These are phyloP conservation scores for Apostasia shenzhenica DNA, from an alignment of 106 monocot genomes.

Conservation along the genomic window DNA sequence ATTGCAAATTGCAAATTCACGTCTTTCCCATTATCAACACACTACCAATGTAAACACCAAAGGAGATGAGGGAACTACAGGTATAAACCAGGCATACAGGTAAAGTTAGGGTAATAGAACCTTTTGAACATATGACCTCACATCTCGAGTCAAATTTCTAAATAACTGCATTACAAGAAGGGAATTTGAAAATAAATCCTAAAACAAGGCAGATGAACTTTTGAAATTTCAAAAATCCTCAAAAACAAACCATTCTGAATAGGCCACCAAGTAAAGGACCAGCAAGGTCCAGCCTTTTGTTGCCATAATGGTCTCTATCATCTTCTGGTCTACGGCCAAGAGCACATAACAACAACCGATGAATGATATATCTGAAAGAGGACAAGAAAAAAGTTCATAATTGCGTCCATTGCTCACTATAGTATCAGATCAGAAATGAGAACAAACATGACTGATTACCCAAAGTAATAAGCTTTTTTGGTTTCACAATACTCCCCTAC, in stretches of 20 bases:
- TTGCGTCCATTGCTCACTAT: no score
- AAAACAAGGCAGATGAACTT: constrained; percentile 1
- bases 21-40: constrained; percentile 98
- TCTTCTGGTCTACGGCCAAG: constrained; percentile 95
- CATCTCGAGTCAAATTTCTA: constrained; percentile 97
- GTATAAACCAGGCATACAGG: constrained; percentile 2
- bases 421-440: not conserved
- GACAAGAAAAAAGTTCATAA: not conserved
- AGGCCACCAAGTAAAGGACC: constrained; percentile 96
- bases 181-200: not conserved
- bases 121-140: constrained; percentile 98
- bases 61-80: constrained; percentile 3
- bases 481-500: constrained; percentile 98
- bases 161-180: constrained; percentile 64
- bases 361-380: constrained; percentile 79
- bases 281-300: constrained; percentile 96
- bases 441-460: constrained; percentile 26
- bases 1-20: constrained; percentile 99
- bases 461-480: constrained; percentile 99
- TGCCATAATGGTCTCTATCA: constrained; percentile 99
- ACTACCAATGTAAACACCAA: constrained; percentile 25
- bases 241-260: constrained; percentile 83
- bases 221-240: not conserved
- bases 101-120: constrained; percentile 20
- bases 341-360: constrained; percentile 86